Evolutionary conservation across 257 asterid genomes (phyloP), one percentile per base, ranked within the genome.

Genomic region (Forsythia suspensa): DNA sequence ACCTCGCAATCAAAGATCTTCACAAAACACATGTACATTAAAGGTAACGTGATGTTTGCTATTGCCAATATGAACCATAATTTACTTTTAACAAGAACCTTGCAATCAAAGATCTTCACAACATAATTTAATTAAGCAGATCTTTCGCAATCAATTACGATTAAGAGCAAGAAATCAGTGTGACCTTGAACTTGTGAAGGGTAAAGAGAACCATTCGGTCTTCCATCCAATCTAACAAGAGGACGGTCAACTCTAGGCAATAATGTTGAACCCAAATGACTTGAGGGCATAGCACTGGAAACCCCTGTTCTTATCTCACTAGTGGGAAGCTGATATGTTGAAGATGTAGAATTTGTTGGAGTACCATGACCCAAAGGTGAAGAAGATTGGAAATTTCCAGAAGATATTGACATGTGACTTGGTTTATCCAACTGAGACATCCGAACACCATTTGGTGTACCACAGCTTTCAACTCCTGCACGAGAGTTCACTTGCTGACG

Each of bases 281-380:
- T 83, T 41, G 93, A 63, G 70, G 92, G 77, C 79, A 87, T 78
- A 67, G 88, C 89, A 81, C 86, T 70, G 75, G 94, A 82, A 86
- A 78, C 86, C 75, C 79, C 70, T 68, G 94, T 92, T 79, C 94
- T 91, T 79, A 96, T 85, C 91, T 94, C 98, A 77, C 97, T 96
- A 34, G 93, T 86, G 76, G 97, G 97, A 74, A 90, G 96, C 91
- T 96, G 99, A 84, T 90, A 92, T 15, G 96, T 87, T 79, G 87
- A 85, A 78, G 95, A 76, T 55, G 90, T 68, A 70, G 91, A 81
- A 76, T 82, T 91, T 76, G 85, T 77, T 16, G 85, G 74, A 38
- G 84, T 42, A 61, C 75, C 88, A 76, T 83, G 94, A 77, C 81
- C 84, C 73, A 84, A 55, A 72, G 91, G 83, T 67, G 91, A 76